A percentile compares a stretch with the other conserved stretches of the same genome.
phyloP scores from a whole-genome alignment of 495 filamentous ascomycete genomes.

The Chlorociboria aeruginascens region DNA sequence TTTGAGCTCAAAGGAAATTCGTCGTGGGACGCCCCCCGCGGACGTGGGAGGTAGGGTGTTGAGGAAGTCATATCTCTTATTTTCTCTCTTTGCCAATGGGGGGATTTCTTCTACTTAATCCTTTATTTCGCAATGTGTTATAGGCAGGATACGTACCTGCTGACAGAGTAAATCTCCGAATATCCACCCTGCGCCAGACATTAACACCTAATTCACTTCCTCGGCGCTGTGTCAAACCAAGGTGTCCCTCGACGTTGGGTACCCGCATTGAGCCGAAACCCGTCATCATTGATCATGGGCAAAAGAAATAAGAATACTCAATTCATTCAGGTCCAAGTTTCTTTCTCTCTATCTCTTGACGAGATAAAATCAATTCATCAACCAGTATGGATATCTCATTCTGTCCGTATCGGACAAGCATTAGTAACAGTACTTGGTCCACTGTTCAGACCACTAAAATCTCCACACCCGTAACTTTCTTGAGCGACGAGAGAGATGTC shows the following conservation, averaged over 20 bases:
- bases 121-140: conserved; percentile 13
- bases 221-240: neutral
- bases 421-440: conserved; percentile 10
- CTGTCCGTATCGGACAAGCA: conserved; percentile 14
- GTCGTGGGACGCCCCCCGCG: conserved; percentile 18
- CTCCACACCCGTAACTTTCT: conserved; percentile 8
- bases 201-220: too few species aligned
- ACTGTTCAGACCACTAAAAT: conserved; percentile 3
- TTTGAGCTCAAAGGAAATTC: conserved; percentile 27
- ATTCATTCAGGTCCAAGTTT: conserved; percentile 2
- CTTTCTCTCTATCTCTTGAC: conserved; percentile 4
- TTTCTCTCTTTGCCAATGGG: conserved; percentile 23
- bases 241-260: conserved; percentile 7
- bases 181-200: too few species aligned
- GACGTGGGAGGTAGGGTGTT: conserved; percentile 18
- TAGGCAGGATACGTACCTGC: conserved; percentile 7
- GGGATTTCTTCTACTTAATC: conserved; percentile 19
- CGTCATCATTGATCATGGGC: conserved; percentile 12
- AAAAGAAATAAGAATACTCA: conserved; percentile 21
- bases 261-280: conserved; percentile 15
- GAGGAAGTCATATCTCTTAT: conserved; percentile 10
- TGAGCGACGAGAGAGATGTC: conserved; percentile 8
- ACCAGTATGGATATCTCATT: conserved; percentile 17
- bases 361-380: conserved; percentile 2
- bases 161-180: neutral